Percentiles rank a stretch among this genome's conserved stretches.
Conservation (phyloP, 1,139 yeast genomes). For the Saccharomyces hybrid region DNA sequence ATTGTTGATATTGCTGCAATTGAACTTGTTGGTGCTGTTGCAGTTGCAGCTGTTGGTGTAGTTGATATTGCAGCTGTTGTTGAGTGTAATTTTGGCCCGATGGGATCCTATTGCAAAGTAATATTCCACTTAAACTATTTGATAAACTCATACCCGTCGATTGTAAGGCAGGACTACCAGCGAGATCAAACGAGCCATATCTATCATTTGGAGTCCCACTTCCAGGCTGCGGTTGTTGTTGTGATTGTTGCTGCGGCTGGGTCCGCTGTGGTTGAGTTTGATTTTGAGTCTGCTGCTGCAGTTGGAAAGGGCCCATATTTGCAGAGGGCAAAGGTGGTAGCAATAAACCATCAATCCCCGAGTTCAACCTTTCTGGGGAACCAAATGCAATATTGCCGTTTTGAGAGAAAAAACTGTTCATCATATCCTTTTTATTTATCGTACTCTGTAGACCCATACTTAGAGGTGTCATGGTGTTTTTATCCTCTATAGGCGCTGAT, state of each 20-base stretch:
- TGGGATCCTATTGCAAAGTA: slow-evolving; percentile 19
- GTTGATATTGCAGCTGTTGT: slow-evolving; percentile 15
- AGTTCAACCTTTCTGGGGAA: slow-evolving; percentile 5
- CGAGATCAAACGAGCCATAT: slow-evolving; percentile 21
- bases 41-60: slow-evolving; percentile 17
- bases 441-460: background rate
- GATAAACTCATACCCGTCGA: slow-evolving; percentile 23
- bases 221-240: slow-evolving; percentile 1
- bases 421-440: background rate
- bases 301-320: slow-evolving; percentile 1
- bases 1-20: slow-evolving; percentile 17
- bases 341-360: slow-evolving; percentile 11
- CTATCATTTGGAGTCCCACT: slow-evolving; percentile 14
- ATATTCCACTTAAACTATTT: slow-evolving; percentile 24
- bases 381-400: background rate
- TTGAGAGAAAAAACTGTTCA: background rate
- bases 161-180: slow-evolving; percentile 22
- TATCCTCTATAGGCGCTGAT: background rate
- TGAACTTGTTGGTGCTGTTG: slow-evolving; percentile 17
- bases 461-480: background rate
- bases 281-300: background rate
- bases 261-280: background rate
- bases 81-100: slow-evolving; percentile 12
- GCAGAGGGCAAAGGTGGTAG: slow-evolving; percentile 12
- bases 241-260: slow-evolving; percentile 3